Conservation (phyloP, 1,284 basidiomycete genomes). For the Marasmius oreades region DNA sequence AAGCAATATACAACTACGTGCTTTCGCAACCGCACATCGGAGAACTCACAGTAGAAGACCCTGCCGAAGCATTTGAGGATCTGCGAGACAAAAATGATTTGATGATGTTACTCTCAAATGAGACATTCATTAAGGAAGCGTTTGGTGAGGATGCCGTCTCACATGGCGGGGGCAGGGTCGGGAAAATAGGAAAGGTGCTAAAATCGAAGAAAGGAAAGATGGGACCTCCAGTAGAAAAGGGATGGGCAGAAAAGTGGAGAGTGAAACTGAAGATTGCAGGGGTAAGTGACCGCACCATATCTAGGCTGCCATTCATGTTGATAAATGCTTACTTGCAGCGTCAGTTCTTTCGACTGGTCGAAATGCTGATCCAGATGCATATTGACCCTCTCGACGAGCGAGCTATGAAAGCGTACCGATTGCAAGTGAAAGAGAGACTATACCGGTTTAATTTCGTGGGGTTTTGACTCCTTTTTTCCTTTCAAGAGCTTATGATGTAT, state of each 20-base stretch:
- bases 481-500: neutral
- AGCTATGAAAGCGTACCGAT: constrained; percentile 62
- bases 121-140: constrained; percentile 64
- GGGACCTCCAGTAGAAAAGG: constrained; percentile 72
- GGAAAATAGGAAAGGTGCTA: constrained; percentile 36
- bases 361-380: constrained; percentile 84
- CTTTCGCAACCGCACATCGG: constrained; percentile 65
- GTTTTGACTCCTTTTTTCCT: constrained; percentile 25
- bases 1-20: constrained; percentile 79
- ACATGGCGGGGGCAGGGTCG: constrained; percentile 46
- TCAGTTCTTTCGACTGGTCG: constrained; percentile 88
- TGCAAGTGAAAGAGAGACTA: constrained; percentile 90
- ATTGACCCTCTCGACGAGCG: constrained; percentile 63
- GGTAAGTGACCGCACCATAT: constrained; percentile 37
- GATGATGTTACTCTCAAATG: constrained; percentile 67
- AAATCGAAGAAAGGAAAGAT: constrained; percentile 53
- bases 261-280: constrained; percentile 86
- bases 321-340: constrained; percentile 54
- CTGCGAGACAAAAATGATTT: constrained; percentile 92
- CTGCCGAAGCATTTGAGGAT: constrained; percentile 94
- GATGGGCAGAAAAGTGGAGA: constrained; percentile 81
- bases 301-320: constrained; percentile 9
- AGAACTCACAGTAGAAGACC: constrained; percentile 96
- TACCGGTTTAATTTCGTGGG: constrained; percentile 91
- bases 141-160: constrained; percentile 44